These are phyloP conservation scores for Huiozyma naganishii DNA, from an alignment of 805 yeast genomes.

Conservation along the genomic window DNA sequence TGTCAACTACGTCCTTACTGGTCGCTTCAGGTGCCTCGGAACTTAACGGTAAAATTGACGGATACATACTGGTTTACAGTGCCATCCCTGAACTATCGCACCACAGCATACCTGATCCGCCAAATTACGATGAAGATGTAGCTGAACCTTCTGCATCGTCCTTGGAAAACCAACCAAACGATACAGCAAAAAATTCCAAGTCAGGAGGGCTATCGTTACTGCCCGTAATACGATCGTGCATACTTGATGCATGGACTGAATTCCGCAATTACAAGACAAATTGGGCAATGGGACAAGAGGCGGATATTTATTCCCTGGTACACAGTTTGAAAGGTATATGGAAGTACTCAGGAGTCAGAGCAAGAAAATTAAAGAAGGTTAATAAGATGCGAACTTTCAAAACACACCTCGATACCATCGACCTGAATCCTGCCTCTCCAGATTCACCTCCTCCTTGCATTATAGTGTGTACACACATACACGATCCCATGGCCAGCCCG, in stretches of 20 bases:
- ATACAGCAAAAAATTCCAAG: conserved; percentile 1
- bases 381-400: conserved; percentile 24
- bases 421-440: conserved; percentile 29
- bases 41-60: conserved; percentile 64
- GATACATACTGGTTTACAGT: conserved; percentile 58
- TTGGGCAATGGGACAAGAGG: conserved; percentile 58
- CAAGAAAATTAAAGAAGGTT: conserved; percentile 24
- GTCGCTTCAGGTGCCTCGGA: conserved; percentile 77
- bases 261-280: conserved; percentile 41
- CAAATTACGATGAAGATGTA: conserved; percentile 35
- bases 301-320: conserved; percentile 52
- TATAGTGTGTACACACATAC: conserved; percentile 53
- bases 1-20: conserved; percentile 53
- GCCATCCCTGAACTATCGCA: conserved; percentile 48
- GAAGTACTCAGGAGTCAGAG: conserved; percentile 29
- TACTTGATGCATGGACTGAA: conserved; percentile 68
- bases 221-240: conserved; percentile 41
- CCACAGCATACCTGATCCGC: conserved; percentile 33
- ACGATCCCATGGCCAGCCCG: conserved; percentile 51
- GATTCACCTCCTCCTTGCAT: conserved; percentile 53
- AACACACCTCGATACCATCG: conserved; percentile 23
- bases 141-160: conserved; percentile 2
- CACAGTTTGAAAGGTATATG: conserved; percentile 48
- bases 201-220: conserved; percentile 25
- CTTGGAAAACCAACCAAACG: too few species aligned